Evolutionary conservation across 176 grass and related monocot genomes (phyloP), one percentile per base, ranked within the genome.

Genomic region (Paspalum notatum): DNA sequence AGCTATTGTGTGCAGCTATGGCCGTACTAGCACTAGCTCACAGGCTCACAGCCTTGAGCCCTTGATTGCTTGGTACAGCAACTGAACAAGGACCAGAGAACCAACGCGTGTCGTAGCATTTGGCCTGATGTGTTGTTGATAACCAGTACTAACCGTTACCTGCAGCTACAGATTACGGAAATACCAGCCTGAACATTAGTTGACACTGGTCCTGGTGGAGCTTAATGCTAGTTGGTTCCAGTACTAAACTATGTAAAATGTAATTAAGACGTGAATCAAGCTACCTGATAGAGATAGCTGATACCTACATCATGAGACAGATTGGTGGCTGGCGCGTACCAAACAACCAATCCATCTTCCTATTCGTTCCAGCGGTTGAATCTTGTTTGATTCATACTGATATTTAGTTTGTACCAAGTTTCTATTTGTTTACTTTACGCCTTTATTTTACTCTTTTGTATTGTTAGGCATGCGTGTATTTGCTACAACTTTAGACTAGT

Each of bases 21-120:
- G 67, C 60, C 65, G 68, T 78, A 26, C 66, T 58, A 66, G 15
- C 40, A 27, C 7, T 65, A 49, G 38, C 48, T 77, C 66, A 77
- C 56, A 77, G 64, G 47, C 46, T 66, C 76, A 79, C 68, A 81
- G 71, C n/a, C 24, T 74, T 16, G 66, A 69, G 21, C 3, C 66
- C 20, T 70, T 70, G 43, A 68, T 44, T 27, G 60, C 25, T 14
- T 8, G n/a, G n/a, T 25, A 26, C 44, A 53, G 46, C 80, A 63
- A 5, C 47, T 43, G 32, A 72, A 52, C 22, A 47, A 53, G 76
- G 40, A 38, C 58, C 41, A 40, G 63, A 13, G 44, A 47, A 55
- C 16, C 39, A 51, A 52, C 21, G 40, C n/a, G 13, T 40, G 55
- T 45, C 20, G 16, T 22, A 41, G 13, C 24, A 15, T 80, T 81